phyloP scores from a whole-genome alignment of 2,329 filamentous ascomycete genomes.

The Sporothrix mexicana region DNA sequence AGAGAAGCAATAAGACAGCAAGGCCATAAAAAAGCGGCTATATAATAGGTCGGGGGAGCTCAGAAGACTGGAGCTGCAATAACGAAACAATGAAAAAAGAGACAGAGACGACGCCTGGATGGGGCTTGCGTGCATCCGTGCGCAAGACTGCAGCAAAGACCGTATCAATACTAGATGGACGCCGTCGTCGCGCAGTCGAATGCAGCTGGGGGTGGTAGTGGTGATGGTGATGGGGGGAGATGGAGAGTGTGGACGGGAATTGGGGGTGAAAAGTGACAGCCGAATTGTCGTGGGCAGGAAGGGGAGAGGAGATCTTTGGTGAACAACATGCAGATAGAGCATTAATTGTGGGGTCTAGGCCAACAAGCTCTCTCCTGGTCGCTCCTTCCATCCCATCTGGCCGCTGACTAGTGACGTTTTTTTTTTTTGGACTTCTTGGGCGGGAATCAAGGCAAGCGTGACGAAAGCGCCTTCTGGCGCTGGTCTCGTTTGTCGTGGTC shows the following conservation, averaged over 20 bases:
- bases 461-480: not conserved
- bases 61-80: constrained; percentile 15
- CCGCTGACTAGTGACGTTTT: constrained; percentile 16
- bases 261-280: constrained; percentile 8
- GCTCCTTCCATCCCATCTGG: constrained; percentile 1
- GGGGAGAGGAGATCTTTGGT: not conserved
- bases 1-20: not conserved
- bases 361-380: not conserved
- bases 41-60: not conserved
- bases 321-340: constrained; percentile 15
- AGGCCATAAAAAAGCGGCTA: not conserved
- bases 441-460: not conserved
- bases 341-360: constrained; percentile 8
- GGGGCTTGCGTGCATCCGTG: constrained; percentile 14
- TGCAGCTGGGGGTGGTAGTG: constrained; percentile 3
- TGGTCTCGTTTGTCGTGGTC: not conserved
- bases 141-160: not conserved
- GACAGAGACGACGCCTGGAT: not conserved
- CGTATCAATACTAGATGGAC: not conserved
- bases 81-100: constrained; percentile 2
- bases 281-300: constrained; percentile 6
- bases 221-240: not conserved
- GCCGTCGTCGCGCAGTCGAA: not conserved
- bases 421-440: not conserved
- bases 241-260: not conserved